Base-by-base conservation (phyloP, 202 grass and related monocot species). In the Eragrostis tef region DNA sequence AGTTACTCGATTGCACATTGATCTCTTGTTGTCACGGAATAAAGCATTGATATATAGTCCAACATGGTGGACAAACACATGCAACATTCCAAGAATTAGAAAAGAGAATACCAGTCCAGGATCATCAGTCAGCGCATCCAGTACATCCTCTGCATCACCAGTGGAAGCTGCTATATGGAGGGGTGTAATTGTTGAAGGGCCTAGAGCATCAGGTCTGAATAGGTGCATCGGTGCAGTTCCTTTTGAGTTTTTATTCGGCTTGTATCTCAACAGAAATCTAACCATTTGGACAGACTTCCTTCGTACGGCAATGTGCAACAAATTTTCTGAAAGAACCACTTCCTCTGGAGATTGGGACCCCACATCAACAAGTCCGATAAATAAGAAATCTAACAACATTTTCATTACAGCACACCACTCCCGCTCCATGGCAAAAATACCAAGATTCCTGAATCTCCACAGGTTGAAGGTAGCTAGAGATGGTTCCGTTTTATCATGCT, bases 351-450 rank as follows among this genome's bases (percentile, higher is more conserved):
- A 98, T 31, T 83, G 70, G 58, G 73, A 74, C 22, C 71, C 85
- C 67, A 91, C 84, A 90, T 95, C 77, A 72, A 98, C 78, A 70
- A 85, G 81, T 49, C 88, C 92, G 77, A 43, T 89, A 85, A 98
- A 98, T 85, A 98, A 69, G 70, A 93, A 87, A 86, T 91, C 88
- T 59, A 98, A 89, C 36, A 98, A 77, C 67, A 93, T 74, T 85
- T 91, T 91, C 71, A 90, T 80, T 73, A 95, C 96, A 61, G 93
- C 80, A 86, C 92, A 93, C 96, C 96, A 98, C 20, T 95, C 90
- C 41, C 61, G 85, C 64, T 88, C 81, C 81, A 98, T 90, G 51
- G 96, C 83, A 31, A 95, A 98, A 80, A 82, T 70, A 64, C 91
- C 66, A 70, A 98, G 90, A 79, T 86, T 88, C 66, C 86, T 89